Evolutionary conservation across 768 basidiomycete genomes (phyloP), one percentile per base, ranked within the genome.

Genomic region (Pisolithus microcarpus): DNA sequence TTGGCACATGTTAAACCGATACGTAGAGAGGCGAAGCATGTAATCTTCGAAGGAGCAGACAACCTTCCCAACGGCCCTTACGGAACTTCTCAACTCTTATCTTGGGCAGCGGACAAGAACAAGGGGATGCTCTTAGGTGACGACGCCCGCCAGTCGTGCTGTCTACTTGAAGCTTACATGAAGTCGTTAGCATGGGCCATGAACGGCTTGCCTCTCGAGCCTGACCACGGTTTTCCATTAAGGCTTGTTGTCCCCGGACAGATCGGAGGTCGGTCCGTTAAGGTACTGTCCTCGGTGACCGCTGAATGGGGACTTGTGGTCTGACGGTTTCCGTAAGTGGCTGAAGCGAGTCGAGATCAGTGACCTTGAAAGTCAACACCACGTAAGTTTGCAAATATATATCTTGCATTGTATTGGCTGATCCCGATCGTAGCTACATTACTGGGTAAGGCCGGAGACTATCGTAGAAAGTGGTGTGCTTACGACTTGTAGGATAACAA

Each of bases 161-260:
- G 9, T 26, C 19, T 36, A 5, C 34, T 24, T 10, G 11, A 18
- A 18, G 24, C 24, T 46, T 8, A 45, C 44, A 9, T 34, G 23
- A 1, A 15, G 26, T 9, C n/a, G 10, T 37, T 16, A 64, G 71
- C 71, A 7, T 75, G 79, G 78, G 75, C 71, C 13, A 82, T 83
- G 81, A 83, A 83, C 51, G 81, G 81, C 1, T 62, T 75, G 21
- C 72, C 75, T 56, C 61, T 85, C 7, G 73, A 75, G 43, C 80
- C 81, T 5, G 82, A 84, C 55, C 83, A 85, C 52, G 83, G 83
- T 10, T 82, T 73, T 56, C 83, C 83, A 0, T 58, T 85, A n/a
- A 72, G 83, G n/a, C 62, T 82, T 5, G 70, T 85, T 52, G 70
- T 84, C 0, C 82, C 83, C 0, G 78, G 79, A 4, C 76, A 81